Evolutionary conservation across 495 filamentous ascomycete species (phyloP).

Genomic region (Xylaria telfairii): DNA sequence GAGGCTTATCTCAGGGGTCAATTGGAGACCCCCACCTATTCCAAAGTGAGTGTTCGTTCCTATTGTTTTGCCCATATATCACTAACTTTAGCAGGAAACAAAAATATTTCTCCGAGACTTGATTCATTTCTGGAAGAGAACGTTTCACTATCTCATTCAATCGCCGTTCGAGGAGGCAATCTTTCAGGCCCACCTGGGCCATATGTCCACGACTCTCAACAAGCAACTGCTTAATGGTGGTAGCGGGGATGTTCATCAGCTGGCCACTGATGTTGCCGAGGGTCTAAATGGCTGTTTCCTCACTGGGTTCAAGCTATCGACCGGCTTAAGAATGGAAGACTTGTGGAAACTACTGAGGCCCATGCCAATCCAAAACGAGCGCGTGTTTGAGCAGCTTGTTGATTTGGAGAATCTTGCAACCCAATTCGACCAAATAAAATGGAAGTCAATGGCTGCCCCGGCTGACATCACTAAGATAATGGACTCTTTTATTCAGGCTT

Average conservation of each 20-base stretch:
- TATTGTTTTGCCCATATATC: neutral
- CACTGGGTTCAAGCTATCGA: constrained; percentile 65
- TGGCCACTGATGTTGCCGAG: constrained; percentile 39
- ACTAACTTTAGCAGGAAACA: constrained; percentile 35
- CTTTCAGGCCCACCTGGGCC: constrained; percentile 60
- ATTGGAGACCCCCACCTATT: constrained; percentile 30
- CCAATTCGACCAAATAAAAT: constrained; percentile 71
- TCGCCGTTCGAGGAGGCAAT: constrained; percentile 56
- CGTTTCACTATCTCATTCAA: constrained; percentile 53
- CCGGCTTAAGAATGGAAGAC: constrained; percentile 82
- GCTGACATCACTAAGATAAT: constrained; percentile 53
- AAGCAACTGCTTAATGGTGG: constrained; percentile 27
- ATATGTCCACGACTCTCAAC: constrained; percentile 42
- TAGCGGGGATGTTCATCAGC: constrained; percentile 31
- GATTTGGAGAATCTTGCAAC: constrained; percentile 72
- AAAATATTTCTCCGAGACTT: constrained; percentile 39
- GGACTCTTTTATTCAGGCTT: constrained; percentile 58
- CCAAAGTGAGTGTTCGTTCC: constrained; percentile 40
- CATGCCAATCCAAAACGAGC: constrained; percentile 45
- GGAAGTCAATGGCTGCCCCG: constrained; percentile 54
- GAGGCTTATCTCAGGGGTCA: constrained; percentile 41
- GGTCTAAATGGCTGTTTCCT: constrained; percentile 51
- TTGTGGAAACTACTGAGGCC: constrained; percentile 81
- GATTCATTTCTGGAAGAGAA: constrained; percentile 64
- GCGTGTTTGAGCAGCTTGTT: constrained; percentile 60